Base-by-base conservation (phyloP, 345 rosid genomes). In the Turritis glabra region DNA sequence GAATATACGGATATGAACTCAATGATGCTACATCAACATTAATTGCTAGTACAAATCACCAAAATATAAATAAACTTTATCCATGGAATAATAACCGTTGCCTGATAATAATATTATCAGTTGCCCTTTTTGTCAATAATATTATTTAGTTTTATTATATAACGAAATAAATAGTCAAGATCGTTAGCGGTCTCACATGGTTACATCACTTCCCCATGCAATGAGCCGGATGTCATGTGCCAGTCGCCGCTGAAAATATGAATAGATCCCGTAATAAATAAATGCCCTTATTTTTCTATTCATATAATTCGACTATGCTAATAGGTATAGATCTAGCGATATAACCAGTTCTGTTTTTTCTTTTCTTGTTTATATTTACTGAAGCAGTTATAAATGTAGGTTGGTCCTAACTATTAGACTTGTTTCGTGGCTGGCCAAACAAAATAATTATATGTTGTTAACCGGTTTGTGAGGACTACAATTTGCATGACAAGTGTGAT, bases 191-290 rank as follows among this genome's bases (percentile, higher is more conserved):
- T 64, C 32, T 44, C 78, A 65, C 72, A 67, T 75, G 68, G 55
- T 75, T 52, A 29, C 69, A 21, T 50, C 47, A 67, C 33, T 29
- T 51, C 35, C 69, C 79, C 63, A 67, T 58, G 53, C 61, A 43
- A 50, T 38, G 9, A 48, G n/a, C 58, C 51, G 32, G n/a, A 53
- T 25, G 71, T 41, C 64, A 40, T 63, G 70, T 52, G 77, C 63
- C 26, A n/a, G n/a, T 41, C 19, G 4, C 59, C 66, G 51, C 44
- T 57, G 15, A 32, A 56, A 62, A 19, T 14, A 33, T 50, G 17
- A 47, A 48, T 30, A 26, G 17, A 25, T 51, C 15, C 15, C 18
- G 5, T 30, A 44, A 48, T 64, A 37, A 38, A 6, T 44, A 66
- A 74, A 74, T 74, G 72, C 73, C 11, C 29, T 40, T 55, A 17